A percentile compares a stretch with the other conserved stretches of the same genome.
phyloP scores from a whole-genome alignment of 2,329 filamentous ascomycete species.

The Arthrobotrys pseudoclavata region DNA sequence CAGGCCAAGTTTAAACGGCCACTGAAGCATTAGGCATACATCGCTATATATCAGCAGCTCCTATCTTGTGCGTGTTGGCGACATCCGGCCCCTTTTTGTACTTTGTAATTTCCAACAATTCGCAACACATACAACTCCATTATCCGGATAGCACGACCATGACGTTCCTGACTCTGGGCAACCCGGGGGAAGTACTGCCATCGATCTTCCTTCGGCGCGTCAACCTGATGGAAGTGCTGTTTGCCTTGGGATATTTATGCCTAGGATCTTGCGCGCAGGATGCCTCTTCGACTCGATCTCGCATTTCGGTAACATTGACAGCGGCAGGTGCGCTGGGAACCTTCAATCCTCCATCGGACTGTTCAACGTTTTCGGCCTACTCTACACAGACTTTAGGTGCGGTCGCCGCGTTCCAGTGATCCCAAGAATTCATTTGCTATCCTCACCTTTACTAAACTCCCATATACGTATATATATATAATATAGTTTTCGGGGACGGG shows the following conservation, averaged over 20 bases:
- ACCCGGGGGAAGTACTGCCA: no score
- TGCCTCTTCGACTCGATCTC: constrained; percentile 1
- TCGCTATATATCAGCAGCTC: background rate
- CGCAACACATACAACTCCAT: background rate
- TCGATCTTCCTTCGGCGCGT: background rate
- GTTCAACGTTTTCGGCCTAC: constrained; percentile 35
- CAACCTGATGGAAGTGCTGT: background rate
- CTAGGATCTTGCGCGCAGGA: background rate
- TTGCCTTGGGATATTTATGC: background rate
- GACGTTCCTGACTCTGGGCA: background rate
- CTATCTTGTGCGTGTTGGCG: background rate
- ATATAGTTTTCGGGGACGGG: constrained; percentile 38
- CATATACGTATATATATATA: no score
- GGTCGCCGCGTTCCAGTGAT: background rate
- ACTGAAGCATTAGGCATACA: no score
- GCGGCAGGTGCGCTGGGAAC: constrained; percentile 23
- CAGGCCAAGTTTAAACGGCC: no score
- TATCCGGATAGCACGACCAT: background rate
- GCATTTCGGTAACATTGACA: constrained; percentile 42
- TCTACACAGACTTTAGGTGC: constrained; percentile 47
- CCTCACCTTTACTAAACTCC: background rate
- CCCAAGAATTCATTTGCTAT: background rate
- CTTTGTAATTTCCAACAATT: constrained; percentile 14
- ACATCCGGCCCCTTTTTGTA: constrained; percentile 3
- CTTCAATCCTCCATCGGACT: constrained; percentile 30